These are phyloP conservation scores for Alternaria panax DNA, from an alignment of 2,329 filamentous ascomycete species.

Conservation along the genomic window DNA sequence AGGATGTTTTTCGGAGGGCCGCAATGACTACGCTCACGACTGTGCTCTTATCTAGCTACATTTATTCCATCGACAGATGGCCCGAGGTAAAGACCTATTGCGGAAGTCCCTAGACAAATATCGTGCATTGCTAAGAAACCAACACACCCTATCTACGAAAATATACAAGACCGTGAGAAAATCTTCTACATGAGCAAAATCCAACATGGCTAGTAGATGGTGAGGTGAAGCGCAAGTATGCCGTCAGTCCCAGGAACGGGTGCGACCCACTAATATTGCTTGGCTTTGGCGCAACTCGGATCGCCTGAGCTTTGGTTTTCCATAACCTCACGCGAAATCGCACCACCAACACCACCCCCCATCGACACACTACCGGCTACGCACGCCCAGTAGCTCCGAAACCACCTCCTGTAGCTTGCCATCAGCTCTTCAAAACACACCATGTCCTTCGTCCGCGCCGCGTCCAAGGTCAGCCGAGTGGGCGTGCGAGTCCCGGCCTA, in stretches of 20 bases:
- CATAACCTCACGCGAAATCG: constrained; percentile 31
- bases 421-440: constrained; percentile 38
- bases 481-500: constrained; percentile 45
- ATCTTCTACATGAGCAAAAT: background rate
- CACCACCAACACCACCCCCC: constrained; percentile 36
- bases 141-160: background rate
- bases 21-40: background rate
- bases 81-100: background rate
- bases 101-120: background rate
- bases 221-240: constrained; percentile 4
- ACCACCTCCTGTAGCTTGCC: constrained; percentile 28
- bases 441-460: constrained; percentile 51
- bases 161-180: background rate
- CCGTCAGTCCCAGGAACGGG: constrained; percentile 18
- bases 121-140: background rate
- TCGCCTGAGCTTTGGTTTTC: constrained; percentile 35
- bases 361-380: constrained; percentile 32
- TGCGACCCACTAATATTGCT: constrained; percentile 29
- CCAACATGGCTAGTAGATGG: background rate
- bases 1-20: too few species aligned
- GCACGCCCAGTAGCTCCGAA: constrained; percentile 28
- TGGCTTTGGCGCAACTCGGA: constrained; percentile 31
- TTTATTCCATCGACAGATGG: background rate
- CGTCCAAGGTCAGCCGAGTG: constrained; percentile 45
- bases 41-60: background rate